Conservation (phyloP, 2,329 filamentous ascomycete genomes). For the Fusarium papillatum region DNA sequence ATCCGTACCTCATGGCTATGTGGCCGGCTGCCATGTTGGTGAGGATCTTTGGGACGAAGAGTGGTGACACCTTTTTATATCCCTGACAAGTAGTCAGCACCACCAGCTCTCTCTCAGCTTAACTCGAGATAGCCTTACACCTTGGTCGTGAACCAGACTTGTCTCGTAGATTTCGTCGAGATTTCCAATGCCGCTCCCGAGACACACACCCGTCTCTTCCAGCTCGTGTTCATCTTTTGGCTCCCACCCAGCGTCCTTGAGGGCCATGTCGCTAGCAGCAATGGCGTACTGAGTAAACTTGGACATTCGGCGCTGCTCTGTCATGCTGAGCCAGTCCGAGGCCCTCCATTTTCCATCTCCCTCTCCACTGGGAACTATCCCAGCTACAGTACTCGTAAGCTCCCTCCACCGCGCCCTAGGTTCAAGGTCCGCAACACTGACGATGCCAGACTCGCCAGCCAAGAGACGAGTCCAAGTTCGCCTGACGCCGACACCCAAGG, state of each 20-base stretch:
- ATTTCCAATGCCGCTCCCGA: slow-evolving; percentile 96
- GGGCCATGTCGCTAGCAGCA: slow-evolving; percentile 87
- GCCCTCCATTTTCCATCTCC: slow-evolving; percentile 63
- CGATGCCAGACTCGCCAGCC: slow-evolving; percentile 84
- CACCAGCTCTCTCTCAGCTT: neutral
- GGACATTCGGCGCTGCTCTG: slow-evolving; percentile 85
- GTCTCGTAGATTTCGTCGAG: slow-evolving; percentile 92
- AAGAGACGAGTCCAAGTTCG: slow-evolving; percentile 87
- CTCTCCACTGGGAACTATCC: slow-evolving; percentile 74
- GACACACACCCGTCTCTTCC: slow-evolving; percentile 88
- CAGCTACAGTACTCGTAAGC: slow-evolving; percentile 88
- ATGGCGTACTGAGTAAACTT: slow-evolving; percentile 92
- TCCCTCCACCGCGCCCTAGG: slow-evolving; percentile 72
- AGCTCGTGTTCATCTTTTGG: slow-evolving; percentile 71
- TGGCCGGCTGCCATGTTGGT: slow-evolving; percentile 97
- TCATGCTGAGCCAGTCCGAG: slow-evolving; percentile 65
- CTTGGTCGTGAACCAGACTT: slow-evolving; percentile 80
- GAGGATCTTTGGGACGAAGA: slow-evolving; percentile 93
- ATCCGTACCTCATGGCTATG: slow-evolving; percentile 91
- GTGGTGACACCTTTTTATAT: slow-evolving; percentile 91
- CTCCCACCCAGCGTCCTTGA: slow-evolving; percentile 85
- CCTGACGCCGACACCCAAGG: slow-evolving; percentile 83
- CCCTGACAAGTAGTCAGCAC: slow-evolving; percentile 67
- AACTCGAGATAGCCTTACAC: slow-evolving; percentile 64
- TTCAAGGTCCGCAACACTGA: slow-evolving; percentile 75